Conservation (phyloP, 805 yeast genomes). For the Isabelozyma rhagii region DNA sequence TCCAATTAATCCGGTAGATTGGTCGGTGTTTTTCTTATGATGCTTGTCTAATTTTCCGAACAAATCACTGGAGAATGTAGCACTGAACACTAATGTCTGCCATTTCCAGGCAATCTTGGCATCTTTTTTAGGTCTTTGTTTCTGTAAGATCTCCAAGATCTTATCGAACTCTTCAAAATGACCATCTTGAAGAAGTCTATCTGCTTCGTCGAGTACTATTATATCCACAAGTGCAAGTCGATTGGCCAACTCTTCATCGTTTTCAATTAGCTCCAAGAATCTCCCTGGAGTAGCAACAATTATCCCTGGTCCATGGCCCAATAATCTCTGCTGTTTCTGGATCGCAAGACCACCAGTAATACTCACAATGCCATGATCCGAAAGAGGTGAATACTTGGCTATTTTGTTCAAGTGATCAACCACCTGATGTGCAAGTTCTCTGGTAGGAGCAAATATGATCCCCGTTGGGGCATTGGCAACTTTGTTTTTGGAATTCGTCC, state of each 20-base stretch:
- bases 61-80: conserved; percentile 82
- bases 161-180: conserved; percentile 90
- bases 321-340: conserved; percentile 84
- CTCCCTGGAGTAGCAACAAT: conserved; percentile 96
- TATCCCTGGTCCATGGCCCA: conserved; percentile 71
- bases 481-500: conserved; percentile 13
- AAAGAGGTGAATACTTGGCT: conserved; percentile 50
- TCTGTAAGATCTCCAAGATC: conserved; percentile 62
- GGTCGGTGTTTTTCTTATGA: conserved; percentile 18
- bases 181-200: conserved; percentile 89
- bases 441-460: conserved; percentile 86
- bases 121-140: conserved; percentile 42
- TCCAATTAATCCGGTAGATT: conserved; percentile 35
- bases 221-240: conserved; percentile 46
- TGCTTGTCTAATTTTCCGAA: conserved; percentile 65
- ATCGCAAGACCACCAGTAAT: conserved; percentile 94
- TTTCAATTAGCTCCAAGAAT: conserved; percentile 75
- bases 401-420: conserved; percentile 67
- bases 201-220: conserved; percentile 90
- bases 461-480: conserved; percentile 55
- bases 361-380: conserved; percentile 60
- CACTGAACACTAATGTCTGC: conserved; percentile 93
- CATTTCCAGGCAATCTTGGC: conserved; percentile 38
- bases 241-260: conserved; percentile 43
- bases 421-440: conserved; percentile 96